phyloP scores from a whole-genome alignment of 306 rosid species.

The Quercus glauca region DNA sequence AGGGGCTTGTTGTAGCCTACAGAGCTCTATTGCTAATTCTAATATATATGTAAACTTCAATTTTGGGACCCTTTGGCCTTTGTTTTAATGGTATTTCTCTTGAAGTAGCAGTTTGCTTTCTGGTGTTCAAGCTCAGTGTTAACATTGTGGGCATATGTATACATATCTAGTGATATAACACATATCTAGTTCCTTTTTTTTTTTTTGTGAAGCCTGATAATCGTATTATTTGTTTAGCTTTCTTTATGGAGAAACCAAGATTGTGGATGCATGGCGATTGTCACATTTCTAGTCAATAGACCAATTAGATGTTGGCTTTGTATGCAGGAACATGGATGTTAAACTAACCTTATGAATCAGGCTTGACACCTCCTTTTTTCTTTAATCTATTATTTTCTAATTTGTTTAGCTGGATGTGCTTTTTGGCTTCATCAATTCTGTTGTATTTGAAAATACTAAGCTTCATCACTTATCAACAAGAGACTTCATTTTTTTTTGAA shows the following conservation, averaged over 20 bases:
- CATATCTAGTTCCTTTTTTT: no score
- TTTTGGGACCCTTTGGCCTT: not conserved
- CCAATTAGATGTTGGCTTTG: not conserved
- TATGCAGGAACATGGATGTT: not conserved
- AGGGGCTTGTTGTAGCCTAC: not conserved
- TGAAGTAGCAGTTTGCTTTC: constrained; percentile 5
- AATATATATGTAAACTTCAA: not conserved
- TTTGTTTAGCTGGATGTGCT: not conserved
- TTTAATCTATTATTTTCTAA: not conserved
- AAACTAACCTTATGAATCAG: not conserved
- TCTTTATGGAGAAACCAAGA: not conserved
- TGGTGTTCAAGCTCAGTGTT: not conserved
- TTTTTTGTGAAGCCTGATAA: not conserved
- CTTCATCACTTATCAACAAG: not conserved
- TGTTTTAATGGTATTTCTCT: not conserved
- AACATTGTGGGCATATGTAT: not conserved
- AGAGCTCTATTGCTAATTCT: not conserved
- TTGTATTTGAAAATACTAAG: not conserved
- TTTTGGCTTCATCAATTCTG: not conserved
- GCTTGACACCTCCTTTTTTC: not conserved
- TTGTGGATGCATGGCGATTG: not conserved
- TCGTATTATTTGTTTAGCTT: not conserved
- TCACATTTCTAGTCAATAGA: not conserved
- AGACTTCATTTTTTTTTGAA: no score
- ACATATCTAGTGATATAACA: no score